A percentile compares a stretch with the other conserved stretches of the same genome.
phyloP scores from a whole-genome alignment of 805 yeast genomes.

The Wickerhamomyces strasburgensis region DNA sequence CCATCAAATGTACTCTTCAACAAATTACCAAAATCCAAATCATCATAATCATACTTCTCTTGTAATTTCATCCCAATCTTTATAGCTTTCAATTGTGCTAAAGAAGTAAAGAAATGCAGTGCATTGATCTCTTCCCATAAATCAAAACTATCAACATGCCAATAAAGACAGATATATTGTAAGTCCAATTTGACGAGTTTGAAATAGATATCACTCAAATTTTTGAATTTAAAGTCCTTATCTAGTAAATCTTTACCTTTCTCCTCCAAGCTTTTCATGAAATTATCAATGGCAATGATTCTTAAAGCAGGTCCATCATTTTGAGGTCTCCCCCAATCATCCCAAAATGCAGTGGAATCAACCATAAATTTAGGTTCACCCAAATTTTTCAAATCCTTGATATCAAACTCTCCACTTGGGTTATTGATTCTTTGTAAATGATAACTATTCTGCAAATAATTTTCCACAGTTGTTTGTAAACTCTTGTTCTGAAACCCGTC shows the following conservation, averaged over 20 bases:
- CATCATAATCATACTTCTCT: constrained; percentile 27
- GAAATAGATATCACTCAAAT: constrained; percentile 34
- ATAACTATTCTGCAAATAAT: constrained; percentile 56
- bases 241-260: constrained; percentile 22
- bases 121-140: constrained; percentile 88
- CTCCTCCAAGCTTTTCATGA: constrained; percentile 36
- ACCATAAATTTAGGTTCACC: constrained; percentile 89
- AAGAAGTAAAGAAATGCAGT: constrained; percentile 71
- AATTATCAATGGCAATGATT: constrained; percentile 56
- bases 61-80: constrained; percentile 46
- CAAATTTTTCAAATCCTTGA: constrained; percentile 45
- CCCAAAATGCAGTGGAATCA: constrained; percentile 57
- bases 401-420: constrained; percentile 56
- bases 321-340: constrained; percentile 92
- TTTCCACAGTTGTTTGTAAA: constrained; percentile 37
- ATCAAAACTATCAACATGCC: constrained; percentile 73
- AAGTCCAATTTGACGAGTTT: constrained; percentile 66
- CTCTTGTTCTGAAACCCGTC: constrained; percentile 23
- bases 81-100: constrained; percentile 70
- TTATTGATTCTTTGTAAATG: constrained; percentile 62
- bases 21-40: constrained; percentile 17
- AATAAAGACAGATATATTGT: constrained; percentile 51
- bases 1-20: constrained; percentile 21
- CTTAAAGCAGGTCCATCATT: constrained; percentile 92
- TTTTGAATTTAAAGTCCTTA: constrained; percentile 25